Evolutionary conservation across 2,329 filamentous ascomycete species (phyloP), one percentile per base, ranked within the genome.

Genomic region (Claviceps citrina): DNA sequence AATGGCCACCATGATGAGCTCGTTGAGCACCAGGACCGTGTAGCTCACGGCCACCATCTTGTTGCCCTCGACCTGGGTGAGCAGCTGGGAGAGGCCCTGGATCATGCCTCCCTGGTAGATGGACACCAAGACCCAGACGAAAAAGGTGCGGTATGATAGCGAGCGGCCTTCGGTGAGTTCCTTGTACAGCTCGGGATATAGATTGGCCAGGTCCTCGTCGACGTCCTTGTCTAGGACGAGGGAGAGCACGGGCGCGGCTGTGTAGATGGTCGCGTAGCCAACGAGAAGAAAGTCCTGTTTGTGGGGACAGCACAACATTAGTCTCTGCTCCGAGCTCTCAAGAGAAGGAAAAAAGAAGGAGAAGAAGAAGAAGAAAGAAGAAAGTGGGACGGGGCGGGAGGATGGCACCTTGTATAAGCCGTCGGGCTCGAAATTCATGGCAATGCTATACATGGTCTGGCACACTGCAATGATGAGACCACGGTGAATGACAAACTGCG

Each of bases 121-220:
- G 28, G 84, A 93, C 9, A 98, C 85, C 13, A 86, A 70, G 5
- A 96, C 85, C 93, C 93, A 98, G 46, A 89, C 78, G 64, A 95
- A 94, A 64, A 98, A 98, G 9, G 86, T 94, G 40, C 81, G 78
- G 61, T 96, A 96, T 38, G 81, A 87, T 15, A 98, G 71, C 5
- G 81, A 86, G 12, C 83, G 79, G 8, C 89, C 89, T 0, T 77
- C 75, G 0, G 89, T 95, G n/a, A 98, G 70, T 57, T 98, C 93
- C 56, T 93, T 93, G 70, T 98, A 98, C 2, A 98, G 73, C 54
- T 98, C 91, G 0, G 91, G 93, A 57, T 98, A 98, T 4, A 98
- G 70, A 49, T 91, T 95, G 16, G 91, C 87, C 5, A 98, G 71
- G 39, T 81, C 77, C 62, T 96, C 89, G 54, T 96, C 87, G 5